Evolutionary conservation across 2,329 filamentous ascomycete genomes (phyloP).

Genomic region (Colletotrichum sublineola): DNA sequence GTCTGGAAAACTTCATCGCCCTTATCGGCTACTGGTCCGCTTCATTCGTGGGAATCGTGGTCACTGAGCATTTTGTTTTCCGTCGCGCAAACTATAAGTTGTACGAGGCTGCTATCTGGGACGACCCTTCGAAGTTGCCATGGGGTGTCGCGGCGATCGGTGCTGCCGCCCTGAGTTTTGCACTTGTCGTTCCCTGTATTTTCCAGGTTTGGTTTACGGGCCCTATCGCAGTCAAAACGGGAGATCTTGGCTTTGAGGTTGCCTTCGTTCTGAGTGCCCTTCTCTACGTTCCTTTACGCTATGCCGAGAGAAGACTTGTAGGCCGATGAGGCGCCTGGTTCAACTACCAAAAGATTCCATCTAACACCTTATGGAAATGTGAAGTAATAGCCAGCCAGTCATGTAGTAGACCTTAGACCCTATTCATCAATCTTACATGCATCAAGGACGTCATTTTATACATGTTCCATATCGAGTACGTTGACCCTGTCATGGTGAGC

Average conservation of each 20-base stretch:
- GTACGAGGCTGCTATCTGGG: slow-evolving; percentile 61
- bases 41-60: slow-evolving; percentile 56
- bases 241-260: slow-evolving; percentile 76
- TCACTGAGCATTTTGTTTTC: slow-evolving; percentile 59
- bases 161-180: slow-evolving; percentile 58
- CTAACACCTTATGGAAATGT: not conserved
- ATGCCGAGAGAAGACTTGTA: slow-evolving; percentile 56
- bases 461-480: not conserved
- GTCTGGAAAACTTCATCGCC: slow-evolving; percentile 59
- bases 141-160: slow-evolving; percentile 57
- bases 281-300: slow-evolving; percentile 62
- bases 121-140: slow-evolving; percentile 57
- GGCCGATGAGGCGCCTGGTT: slow-evolving; percentile 3
- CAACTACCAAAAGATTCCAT: no score
- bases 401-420: not conserved
- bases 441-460: not conserved
- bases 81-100: slow-evolving; percentile 55
- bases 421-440: not conserved
- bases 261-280: slow-evolving; percentile 66
- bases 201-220: slow-evolving; percentile 72
- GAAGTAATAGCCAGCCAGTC: not conserved
- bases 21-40: slow-evolving; percentile 62
- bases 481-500: not conserved
- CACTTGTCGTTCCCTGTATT: slow-evolving; percentile 69
- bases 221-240: slow-evolving; percentile 70